Evolutionary conservation across 2,329 filamentous ascomycete genomes (phyloP).

Genomic region (Exophiala sp.): DNA sequence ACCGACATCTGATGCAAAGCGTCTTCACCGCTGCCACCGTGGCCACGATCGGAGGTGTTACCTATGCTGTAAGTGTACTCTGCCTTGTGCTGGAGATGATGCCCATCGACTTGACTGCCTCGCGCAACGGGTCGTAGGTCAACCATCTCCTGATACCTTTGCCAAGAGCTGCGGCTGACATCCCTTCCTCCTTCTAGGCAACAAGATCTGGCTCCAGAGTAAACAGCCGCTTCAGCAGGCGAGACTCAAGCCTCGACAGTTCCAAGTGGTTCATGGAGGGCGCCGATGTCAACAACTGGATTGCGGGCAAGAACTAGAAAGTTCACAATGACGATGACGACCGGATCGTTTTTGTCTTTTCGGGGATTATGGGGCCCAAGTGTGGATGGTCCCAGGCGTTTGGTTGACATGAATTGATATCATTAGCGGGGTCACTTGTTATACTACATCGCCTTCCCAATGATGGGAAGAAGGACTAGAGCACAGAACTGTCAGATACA

Average conservation of each 20-base stretch:
- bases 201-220: slow-evolving; percentile 19
- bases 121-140: slow-evolving; percentile 5
- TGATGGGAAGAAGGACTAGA: background rate
- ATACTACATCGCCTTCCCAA: background rate
- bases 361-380: background rate
- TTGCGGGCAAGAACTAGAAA: slow-evolving; percentile 1
- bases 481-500: background rate
- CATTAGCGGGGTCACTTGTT: background rate
- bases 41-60: slow-evolving; percentile 13
- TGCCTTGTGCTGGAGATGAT: slow-evolving; percentile 15
- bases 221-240: slow-evolving; percentile 16
- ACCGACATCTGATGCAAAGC: slow-evolving; percentile 14
- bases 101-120: slow-evolving; percentile 15
- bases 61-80: slow-evolving; percentile 23
- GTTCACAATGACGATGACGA: background rate
- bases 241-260: slow-evolving; percentile 18
- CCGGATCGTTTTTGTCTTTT: background rate
- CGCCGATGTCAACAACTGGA: slow-evolving; percentile 9
- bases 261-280: slow-evolving; percentile 24
- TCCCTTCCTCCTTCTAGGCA: slow-evolving; percentile 12
- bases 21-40: slow-evolving; percentile 16
- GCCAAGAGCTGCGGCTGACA: slow-evolving; percentile 4
- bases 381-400: background rate
- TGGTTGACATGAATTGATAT: background rate
- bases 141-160: background rate